These are phyloP conservation scores for Brassica napus DNA, from an alignment of 345 rosid species.

Conservation along the genomic window Da-Ae NC_063445.1:11414501-11415000, in stretches of 20 bases:
- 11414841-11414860: constrained; percentile 45
- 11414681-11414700: neutral
- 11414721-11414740: constrained; percentile 13
- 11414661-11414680: neutral
- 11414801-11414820: neutral
- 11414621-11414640: neutral
- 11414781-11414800: neutral
- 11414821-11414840: neutral
- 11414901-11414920: constrained; percentile 75
- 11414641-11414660: neutral
- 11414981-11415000: constrained; percentile 78
- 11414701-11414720: constrained; percentile 1
- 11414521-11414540: neutral
- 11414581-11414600: neutral
- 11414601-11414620: neutral
- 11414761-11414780: neutral
- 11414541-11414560: neutral
- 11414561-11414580: neutral
- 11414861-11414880: constrained; percentile 66
- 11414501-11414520: neutral
- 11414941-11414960: constrained; percentile 82
- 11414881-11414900: constrained; percentile 79
- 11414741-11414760: neutral
- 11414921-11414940: constrained; percentile 88
- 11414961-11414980: constrained; percentile 89